A percentile compares a stretch with the other conserved stretches of the same genome.
Evolutionary conservation across 2,329 filamentous ascomycete species (phyloP).

Genomic region (Talaromyces rugulosus): DNA sequence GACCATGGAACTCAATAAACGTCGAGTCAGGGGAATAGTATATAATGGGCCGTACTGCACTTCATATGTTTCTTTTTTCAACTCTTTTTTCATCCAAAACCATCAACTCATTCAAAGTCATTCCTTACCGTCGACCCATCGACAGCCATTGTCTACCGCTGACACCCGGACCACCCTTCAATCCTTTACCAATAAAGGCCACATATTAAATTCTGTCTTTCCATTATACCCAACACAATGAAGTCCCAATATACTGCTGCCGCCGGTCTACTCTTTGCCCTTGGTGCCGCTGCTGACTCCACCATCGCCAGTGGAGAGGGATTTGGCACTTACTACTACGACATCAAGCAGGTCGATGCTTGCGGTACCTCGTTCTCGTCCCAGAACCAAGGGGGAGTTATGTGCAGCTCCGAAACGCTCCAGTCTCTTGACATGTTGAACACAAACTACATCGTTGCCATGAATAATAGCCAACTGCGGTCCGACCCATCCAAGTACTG

Average conservation of each 20-base stretch:
- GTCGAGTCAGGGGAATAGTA: neutral
- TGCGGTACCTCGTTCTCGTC: conserved; percentile 13
- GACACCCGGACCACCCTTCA: neutral
- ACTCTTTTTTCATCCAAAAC: neutral
- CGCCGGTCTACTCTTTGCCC: conserved; percentile 5
- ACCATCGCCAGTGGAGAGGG: conserved; percentile 12
- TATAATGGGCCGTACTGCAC: neutral
- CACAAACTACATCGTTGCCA: conserved; percentile 16
- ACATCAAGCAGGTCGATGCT: conserved; percentile 11
- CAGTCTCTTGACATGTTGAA: conserved; percentile 12
- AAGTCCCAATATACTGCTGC: conserved; percentile 1
- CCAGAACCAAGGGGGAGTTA: conserved; percentile 14
- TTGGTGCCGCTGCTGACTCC: neutral
- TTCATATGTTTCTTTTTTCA: neutral
- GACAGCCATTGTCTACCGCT: neutral
- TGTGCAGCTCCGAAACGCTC: conserved; percentile 10
- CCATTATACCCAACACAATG: neutral
- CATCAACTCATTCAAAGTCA: neutral
- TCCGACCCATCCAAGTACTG: conserved; percentile 13
- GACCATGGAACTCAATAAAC: neutral
- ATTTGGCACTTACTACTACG: conserved; percentile 17
- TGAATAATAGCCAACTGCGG: conserved; percentile 17
- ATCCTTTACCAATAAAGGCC: neutral
- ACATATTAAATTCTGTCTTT: neutral
- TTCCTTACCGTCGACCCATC: neutral